Evolutionary conservation across 306 rosid species (phyloP), one percentile per base, ranked within the genome.

Genomic region (Cucurbita maxima): DNA sequence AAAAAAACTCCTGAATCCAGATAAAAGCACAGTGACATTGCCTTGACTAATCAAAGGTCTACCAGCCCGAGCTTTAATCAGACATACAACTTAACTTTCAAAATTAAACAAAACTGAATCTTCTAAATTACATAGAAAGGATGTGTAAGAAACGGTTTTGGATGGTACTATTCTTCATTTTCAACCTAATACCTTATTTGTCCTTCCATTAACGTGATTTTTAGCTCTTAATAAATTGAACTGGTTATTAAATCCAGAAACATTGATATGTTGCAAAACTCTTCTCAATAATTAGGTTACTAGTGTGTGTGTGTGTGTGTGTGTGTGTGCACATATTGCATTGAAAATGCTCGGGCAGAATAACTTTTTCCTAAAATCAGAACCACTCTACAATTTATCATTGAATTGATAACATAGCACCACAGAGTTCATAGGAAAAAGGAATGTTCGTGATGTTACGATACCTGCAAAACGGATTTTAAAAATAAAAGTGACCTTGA

Each of bases 381-480:
- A 8, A 16, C 25, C 48, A 18, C 38, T 40, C 70, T 15, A 62
- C 13, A 40, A 37, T 18, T 62, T 63, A 63, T 63, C 30, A 15
- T 18, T 63, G 34, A 18, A 38, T 18, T 41, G 7, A 41, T 41
- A 38, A 10, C 71, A n/a, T 10, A 38, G 30, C 71, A 40, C 50
- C 15, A 63, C 34, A 63, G 22, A 40, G 10, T 36, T 63, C 48
- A 14, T 5, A 30, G 40, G 30, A 14, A 19, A 19, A 58, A 53
- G 3, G 30, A 48, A 66, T 53, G 55, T 34, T 52, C 45, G 43
- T 41, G 14, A 76, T 75, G 63, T 74, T 81, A 84, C 97, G 96
- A 64, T 83, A 93, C 98, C 98, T 93, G 94, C 84, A 87, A 36
- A 76, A 93, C 90, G 59, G 98, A 88, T 91, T 93, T 93, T 78